phyloP scores from a whole-genome alignment of 768 basidiomycete genomes.

The Mycena sanguinolenta region DNA sequence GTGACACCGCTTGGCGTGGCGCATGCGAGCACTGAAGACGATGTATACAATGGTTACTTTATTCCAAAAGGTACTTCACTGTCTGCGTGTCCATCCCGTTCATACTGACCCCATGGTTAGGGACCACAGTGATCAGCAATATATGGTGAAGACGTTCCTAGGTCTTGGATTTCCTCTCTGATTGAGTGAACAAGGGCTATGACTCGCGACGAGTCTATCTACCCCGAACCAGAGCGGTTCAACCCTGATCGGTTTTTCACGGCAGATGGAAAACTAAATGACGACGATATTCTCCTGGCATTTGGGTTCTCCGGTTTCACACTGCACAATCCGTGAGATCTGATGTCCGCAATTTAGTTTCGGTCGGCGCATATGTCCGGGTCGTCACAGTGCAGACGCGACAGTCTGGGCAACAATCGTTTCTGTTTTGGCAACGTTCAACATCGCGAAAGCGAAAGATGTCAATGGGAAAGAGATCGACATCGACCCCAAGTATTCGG shows the following conservation, averaged over 20 bases:
- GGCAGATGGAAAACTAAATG: conserved; percentile 12
- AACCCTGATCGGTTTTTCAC: conserved; percentile 45
- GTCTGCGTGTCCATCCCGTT: not conserved
- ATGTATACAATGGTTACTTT: conserved; percentile 44
- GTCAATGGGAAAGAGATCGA: too few species aligned
- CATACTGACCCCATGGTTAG: too few species aligned
- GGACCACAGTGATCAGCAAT: too few species aligned
- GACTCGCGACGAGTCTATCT: conserved; percentile 42
- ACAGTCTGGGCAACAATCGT: too few species aligned
- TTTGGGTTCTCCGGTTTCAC: not conserved
- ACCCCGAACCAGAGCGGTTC: conserved; percentile 46
- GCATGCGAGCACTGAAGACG: conserved; percentile 42
- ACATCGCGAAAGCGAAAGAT: too few species aligned
- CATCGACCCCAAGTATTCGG: too few species aligned
- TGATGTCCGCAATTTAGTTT: conserved; percentile 52
- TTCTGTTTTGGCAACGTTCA: too few species aligned
- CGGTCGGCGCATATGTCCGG: too few species aligned
- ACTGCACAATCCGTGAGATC: not conserved
- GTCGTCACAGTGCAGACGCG: too few species aligned
- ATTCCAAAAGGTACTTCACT: conserved; percentile 44
- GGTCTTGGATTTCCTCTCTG: not conserved
- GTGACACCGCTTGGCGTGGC: conserved; percentile 19
- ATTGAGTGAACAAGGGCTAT: conserved; percentile 28
- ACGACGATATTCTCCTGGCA: not conserved
- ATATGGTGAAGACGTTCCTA: too few species aligned